These are phyloP conservation scores for Pulveroboletus sp. DNA, from an alignment of 768 basidiomycete genomes.

Conservation along the genomic window DNA sequence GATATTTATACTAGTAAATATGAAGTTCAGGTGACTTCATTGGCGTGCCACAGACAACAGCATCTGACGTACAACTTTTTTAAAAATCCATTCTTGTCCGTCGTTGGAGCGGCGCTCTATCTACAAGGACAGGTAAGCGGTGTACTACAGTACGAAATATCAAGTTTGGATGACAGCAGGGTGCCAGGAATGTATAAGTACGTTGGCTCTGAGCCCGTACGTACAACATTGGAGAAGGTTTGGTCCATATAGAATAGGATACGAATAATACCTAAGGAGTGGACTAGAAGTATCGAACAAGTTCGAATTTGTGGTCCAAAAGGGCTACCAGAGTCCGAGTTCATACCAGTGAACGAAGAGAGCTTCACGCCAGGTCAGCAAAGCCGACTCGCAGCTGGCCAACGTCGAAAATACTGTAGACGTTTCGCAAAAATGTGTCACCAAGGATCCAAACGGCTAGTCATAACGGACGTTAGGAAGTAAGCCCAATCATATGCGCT, in stretches of 20 bases:
- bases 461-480: not conserved
- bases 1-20: not conserved
- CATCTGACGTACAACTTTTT: no score
- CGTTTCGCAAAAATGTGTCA: conserved; percentile 42
- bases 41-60: not conserved
- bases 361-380: conserved; percentile 28
- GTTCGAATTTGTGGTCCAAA: not conserved
- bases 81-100: no score
- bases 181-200: no score
- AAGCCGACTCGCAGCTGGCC: conserved; percentile 41
- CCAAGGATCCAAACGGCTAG: conserved; percentile 36
- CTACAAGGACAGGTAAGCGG: no score
- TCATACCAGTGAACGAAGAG: not conserved
- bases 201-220: no score
- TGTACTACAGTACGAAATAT: no score
- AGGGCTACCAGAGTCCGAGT: conserved; percentile 3
- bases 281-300: not conserved
- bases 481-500: no score
- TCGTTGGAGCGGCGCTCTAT: no score
- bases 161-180: no score
- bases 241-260: not conserved
- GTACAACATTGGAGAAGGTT: not conserved
- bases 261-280: not conserved
- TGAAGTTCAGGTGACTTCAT: not conserved
- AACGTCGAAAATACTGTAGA: conserved; percentile 45